These are phyloP conservation scores for Penicillium sumatraense DNA, from an alignment of 2,329 filamentous ascomycete species.

Conservation along the genomic window DNA sequence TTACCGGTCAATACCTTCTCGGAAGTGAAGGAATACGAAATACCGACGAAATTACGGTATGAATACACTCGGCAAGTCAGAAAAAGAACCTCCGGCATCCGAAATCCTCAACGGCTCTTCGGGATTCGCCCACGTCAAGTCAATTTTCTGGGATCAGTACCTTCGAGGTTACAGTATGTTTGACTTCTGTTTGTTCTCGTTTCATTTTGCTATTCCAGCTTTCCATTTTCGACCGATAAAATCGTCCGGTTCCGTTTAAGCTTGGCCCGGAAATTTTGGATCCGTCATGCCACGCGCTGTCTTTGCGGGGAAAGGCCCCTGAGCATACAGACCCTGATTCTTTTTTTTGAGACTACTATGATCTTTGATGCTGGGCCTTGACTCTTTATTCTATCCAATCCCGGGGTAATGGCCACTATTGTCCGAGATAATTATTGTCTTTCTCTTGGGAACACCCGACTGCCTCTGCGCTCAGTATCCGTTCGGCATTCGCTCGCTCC, in stretches of 20 bases:
- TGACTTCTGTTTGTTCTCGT: not conserved
- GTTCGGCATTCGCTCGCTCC: not conserved
- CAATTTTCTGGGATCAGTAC: too few relatives aligned
- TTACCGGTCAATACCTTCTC: not conserved
- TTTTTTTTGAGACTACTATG: not conserved
- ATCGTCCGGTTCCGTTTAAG: not conserved
- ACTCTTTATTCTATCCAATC: not conserved
- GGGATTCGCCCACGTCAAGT: not conserved
- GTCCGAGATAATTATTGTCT: too few relatives aligned
- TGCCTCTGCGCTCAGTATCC: too few relatives aligned
- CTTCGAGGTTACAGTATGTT: too few relatives aligned
- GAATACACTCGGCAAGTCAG: not conserved
- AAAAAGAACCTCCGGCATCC: slow-evolving; percentile 1
- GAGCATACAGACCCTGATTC: not conserved
- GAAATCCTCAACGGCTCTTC: not conserved
- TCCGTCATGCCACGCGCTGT: not conserved
- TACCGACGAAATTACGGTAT: not conserved
- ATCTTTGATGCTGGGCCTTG: not conserved
- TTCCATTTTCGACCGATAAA: not conserved
- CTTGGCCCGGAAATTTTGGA: not conserved
- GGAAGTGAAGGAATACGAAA: not conserved
- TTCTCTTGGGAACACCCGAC: too few relatives aligned
- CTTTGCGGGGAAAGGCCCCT: not conserved
- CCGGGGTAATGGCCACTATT: too few relatives aligned
- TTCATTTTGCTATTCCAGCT: not conserved